Base-by-base conservation (phyloP, 2,329 filamentous ascomycete genomes). In the Aschersonia sp. region DNA sequence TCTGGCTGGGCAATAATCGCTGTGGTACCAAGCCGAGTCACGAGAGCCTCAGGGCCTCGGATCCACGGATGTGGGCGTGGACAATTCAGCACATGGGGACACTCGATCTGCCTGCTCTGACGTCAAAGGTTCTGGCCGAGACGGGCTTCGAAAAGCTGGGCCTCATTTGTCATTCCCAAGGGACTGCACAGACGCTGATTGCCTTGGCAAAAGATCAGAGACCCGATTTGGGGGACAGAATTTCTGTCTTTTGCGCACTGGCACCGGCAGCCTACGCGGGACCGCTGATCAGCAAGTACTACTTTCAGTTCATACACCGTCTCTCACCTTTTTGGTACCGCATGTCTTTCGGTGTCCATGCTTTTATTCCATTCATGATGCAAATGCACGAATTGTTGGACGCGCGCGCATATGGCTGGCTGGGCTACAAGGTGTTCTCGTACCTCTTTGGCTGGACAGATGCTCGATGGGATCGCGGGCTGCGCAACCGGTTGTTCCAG, bases 41-140 rank as follows among this genome's bases (percentile, higher is more conserved):
- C 59, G 76, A 73, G 2, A 65, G 81, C 29, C 74, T 95, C 40
- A 66, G 77, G 2, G 80, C 84, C 53, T 68, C 69, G 4, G 90
- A 97, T 58, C 89, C 90, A 1, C 77, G 88, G 32, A 94, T 95
- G 86, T 95, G 90, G 90, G 80, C 82, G 41, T 97, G 90, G 90
- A 94, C 94, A 54, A 94, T 95, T 48, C 79, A 86, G 0, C 87
- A 95, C 58, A 94, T 95, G 84, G 90, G 88, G 4, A 82, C 89
- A 1, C 79, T 94, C 59, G 90, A 97, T 59, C 73, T 97, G 3
- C 76, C 89, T 0, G 88, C 89, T 0, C 72, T 95, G 35, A 76
- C 84, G 1, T 86, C 83, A 0, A 79, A 86, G 5, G 86, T 95
- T 1, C 72, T 95, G 2, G 74, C 73, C 40, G 84, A 94, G 65